phyloP scores from a whole-genome alignment of 1,284 basidiomycete genomes.

The Fomitopsis schrenkii region DNA sequence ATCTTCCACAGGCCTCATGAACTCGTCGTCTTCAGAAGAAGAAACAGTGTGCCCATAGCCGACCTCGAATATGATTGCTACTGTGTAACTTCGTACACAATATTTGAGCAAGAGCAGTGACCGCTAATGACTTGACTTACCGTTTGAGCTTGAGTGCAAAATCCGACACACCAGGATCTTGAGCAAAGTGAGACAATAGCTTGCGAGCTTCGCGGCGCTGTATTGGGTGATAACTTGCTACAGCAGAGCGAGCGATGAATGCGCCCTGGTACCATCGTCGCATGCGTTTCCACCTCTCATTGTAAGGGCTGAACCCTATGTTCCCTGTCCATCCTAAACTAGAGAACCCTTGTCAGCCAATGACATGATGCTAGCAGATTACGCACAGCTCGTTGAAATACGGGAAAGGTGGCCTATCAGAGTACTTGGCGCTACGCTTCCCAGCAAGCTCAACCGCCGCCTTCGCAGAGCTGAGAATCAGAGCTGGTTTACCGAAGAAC shows the following conservation, averaged over 20 bases:
- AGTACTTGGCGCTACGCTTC: constrained; percentile 36
- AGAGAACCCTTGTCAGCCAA: constrained; percentile 10
- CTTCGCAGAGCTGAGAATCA: constrained; percentile 34
- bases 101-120: constrained; percentile 6
- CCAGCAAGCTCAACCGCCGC: constrained; percentile 36
- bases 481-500: constrained; percentile 29
- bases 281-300: constrained; percentile 26
- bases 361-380: background rate
- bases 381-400: background rate
- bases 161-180: background rate
- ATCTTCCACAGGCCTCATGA: constrained; percentile 35
- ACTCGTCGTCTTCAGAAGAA: constrained; percentile 21
- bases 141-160: background rate
- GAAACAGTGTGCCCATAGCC: constrained; percentile 14
- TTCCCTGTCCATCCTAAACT: constrained; percentile 40
- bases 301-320: constrained; percentile 22
- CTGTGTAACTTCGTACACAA: constrained; percentile 21
- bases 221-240: constrained; percentile 19
- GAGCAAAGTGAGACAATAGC: constrained; percentile 12
- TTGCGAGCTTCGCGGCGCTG: constrained; percentile 23
- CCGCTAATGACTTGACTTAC: background rate
- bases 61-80: constrained; percentile 7
- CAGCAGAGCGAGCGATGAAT: constrained; percentile 18
- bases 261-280: constrained; percentile 26
- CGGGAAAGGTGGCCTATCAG: constrained; percentile 25